Conservation (phyloP, 192 early-diverging fungal genomes). For the Umbelopsis vinacea region DNA sequence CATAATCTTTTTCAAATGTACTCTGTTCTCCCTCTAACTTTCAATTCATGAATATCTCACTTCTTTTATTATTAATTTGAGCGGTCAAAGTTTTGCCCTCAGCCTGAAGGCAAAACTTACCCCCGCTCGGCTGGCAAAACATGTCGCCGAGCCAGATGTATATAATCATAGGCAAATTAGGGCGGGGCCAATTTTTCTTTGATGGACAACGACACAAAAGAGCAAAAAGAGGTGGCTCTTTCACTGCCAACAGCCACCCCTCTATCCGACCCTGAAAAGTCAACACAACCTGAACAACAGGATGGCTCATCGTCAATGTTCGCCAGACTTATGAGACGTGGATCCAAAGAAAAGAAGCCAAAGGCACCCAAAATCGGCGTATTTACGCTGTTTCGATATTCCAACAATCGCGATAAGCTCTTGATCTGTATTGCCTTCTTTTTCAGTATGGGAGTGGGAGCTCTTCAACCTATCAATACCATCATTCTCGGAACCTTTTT, state of each 20-base stretch:
- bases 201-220: background rate
- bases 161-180: background rate
- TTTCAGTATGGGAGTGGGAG: slow-evolving; percentile 19
- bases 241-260: background rate
- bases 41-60: too few species aligned
- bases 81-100: too few species aligned
- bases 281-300: background rate
- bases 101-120: too few species aligned
- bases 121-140: slow-evolving; percentile 1
- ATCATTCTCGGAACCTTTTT: slow-evolving; percentile 37
- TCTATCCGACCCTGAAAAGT: background rate
- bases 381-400: slow-evolving; percentile 25
- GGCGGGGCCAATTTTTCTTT: background rate
- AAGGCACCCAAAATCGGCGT: background rate
- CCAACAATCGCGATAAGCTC: slow-evolving; percentile 5
- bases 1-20: too few species aligned
- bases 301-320: background rate
- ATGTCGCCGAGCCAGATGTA: background rate
- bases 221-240: background rate
- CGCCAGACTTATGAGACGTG: background rate
- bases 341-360: background rate
- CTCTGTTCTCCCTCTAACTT: too few species aligned
- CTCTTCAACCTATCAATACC: slow-evolving; percentile 22
- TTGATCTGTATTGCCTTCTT: slow-evolving; percentile 8
- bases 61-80: too few species aligned